Conservation (phyloP, 495 filamentous ascomycete genomes). For the Podospora australis region DNA sequence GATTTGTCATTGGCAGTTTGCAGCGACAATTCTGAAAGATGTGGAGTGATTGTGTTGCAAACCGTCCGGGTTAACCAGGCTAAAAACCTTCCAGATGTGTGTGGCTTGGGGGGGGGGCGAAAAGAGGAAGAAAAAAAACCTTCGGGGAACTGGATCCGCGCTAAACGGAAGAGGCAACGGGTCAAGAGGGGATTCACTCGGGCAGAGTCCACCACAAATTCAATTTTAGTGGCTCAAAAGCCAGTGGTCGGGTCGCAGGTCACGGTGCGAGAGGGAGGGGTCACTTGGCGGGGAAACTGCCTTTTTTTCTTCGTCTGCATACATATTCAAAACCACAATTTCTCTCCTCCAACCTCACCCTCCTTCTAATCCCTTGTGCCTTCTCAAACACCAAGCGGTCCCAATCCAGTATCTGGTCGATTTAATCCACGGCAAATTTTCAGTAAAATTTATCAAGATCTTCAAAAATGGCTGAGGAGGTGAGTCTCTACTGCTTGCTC, state of each 20-base stretch:
- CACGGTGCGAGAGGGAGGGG: slow-evolving; percentile 8
- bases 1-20: too few species aligned
- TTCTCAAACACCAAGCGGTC: too few species aligned
- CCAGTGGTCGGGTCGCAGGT: neutral
- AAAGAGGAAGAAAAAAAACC: slow-evolving; percentile 1
- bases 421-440: too few species aligned
- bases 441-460: slow-evolving; percentile 31
- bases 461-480: slow-evolving; percentile 47
- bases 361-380: slow-evolving; percentile 14
- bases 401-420: too few species aligned
- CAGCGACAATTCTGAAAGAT: too few species aligned
- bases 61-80: too few species aligned
- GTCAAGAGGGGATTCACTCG: neutral
- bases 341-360: slow-evolving; percentile 19
- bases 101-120: too few species aligned
- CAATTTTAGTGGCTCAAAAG: slow-evolving; percentile 11
- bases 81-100: too few species aligned
- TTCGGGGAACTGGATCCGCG: neutral
- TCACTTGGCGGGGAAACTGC: slow-evolving; percentile 16
- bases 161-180: neutral
- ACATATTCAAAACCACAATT: slow-evolving; percentile 22
- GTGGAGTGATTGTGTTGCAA: too few species aligned
- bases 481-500: slow-evolving; percentile 19
- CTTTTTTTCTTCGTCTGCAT: slow-evolving; percentile 16
- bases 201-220: slow-evolving; percentile 4